A percentile compares a stretch with the other conserved stretches of the same genome.
Conservation (phyloP, 306 rosid genomes). For the Rubus idaeus region DNA sequence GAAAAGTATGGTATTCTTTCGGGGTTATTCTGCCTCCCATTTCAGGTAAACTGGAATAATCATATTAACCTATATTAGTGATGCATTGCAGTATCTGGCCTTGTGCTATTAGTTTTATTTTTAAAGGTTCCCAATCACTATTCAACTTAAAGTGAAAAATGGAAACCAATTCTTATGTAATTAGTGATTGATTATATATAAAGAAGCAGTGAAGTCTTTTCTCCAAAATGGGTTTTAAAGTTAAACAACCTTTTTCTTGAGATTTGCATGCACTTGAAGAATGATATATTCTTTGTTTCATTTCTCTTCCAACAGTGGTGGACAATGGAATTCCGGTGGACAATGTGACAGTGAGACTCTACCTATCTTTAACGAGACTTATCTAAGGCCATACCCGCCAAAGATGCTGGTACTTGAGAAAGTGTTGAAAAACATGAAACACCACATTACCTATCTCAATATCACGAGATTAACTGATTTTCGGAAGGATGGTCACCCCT, state of each 20-base stretch:
- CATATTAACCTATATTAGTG: background rate
- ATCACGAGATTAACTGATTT: constrained; percentile 88
- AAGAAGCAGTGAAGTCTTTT: background rate
- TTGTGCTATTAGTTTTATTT: background rate
- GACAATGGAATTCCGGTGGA: constrained; percentile 98
- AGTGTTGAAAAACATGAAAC: constrained; percentile 76
- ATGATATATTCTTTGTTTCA: background rate
- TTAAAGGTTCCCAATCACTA: background rate
- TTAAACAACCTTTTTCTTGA: background rate
- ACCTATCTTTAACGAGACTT: constrained; percentile 75
- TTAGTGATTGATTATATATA: background rate
- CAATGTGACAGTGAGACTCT: constrained; percentile 69
- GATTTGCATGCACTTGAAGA: background rate
- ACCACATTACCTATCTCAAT: constrained; percentile 68
- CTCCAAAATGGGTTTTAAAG: background rate
- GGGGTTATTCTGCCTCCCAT: constrained; percentile 96
- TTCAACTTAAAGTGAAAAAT: constrained; percentile 9
- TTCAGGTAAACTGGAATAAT: constrained; percentile 57
- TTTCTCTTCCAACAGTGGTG: constrained; percentile 61
- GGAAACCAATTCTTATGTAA: background rate
- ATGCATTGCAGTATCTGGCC: background rate
- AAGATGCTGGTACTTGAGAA: constrained; percentile 78
- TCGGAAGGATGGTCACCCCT: constrained; percentile 96
- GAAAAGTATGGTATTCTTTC: constrained; percentile 69
- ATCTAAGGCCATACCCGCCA: constrained; percentile 57